These are phyloP conservation scores for Botryotinia calthae DNA, from an alignment of 2,329 filamentous ascomycete genomes.

Conservation along the genomic window DNA sequence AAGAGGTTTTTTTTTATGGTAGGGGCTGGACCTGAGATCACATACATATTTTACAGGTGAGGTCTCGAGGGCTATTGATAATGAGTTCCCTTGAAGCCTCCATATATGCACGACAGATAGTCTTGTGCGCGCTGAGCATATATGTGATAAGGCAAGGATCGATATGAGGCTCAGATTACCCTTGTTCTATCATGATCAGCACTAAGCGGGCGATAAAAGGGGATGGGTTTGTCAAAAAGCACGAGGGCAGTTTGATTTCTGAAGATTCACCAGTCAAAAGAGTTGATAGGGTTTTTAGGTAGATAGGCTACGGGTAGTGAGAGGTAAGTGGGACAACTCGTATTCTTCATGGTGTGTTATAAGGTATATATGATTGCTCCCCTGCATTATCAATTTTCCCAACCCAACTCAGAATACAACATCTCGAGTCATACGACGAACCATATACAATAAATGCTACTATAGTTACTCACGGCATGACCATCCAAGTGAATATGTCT, in stretches of 20 bases:
- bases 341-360: neutral
- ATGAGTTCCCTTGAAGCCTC: neutral
- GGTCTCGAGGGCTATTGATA: neutral
- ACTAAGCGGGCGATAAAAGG: neutral
- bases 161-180: neutral
- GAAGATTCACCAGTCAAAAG: neutral
- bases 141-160: neutral
- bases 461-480: too few relatives aligned
- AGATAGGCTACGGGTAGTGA: neutral
- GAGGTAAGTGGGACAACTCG: accelerated
- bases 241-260: neutral
- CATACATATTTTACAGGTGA: neutral
- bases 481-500: neutral
- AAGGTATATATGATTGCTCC: neutral
- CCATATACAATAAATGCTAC: too few relatives aligned
- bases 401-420: neutral
- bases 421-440: neutral
- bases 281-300: neutral
- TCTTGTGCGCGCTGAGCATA: neutral
- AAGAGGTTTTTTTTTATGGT: neutral
- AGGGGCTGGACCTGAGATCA: neutral
- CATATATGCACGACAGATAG: neutral
- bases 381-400: neutral
- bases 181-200: neutral
- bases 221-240: neutral